Base-by-base conservation (phyloP, 2,329 filamentous ascomycete species). In the Botrytis aclada region DNA sequence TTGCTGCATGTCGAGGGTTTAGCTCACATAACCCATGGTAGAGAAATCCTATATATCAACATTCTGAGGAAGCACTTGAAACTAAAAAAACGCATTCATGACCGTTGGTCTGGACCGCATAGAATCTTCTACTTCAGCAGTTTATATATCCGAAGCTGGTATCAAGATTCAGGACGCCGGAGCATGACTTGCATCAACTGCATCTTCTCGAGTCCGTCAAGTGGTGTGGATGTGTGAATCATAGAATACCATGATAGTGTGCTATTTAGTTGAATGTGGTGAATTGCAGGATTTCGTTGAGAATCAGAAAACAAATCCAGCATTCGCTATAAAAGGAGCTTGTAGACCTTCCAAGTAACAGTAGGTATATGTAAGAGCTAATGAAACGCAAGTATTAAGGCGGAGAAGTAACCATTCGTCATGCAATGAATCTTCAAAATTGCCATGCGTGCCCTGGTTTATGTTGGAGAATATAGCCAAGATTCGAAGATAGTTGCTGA, bases 341-440 rank as follows among this genome's bases (percentile, higher is more conserved):
- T 25, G 0, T 29, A 4, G 14, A 16, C 1, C 37, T 37, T 60
- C 56, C 9, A 25, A 12, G 9, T 14, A 20, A 37, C 4, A 12
- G 20, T 37, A 6, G 12, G 7, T 39, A 37, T 37, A 12, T 61
- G 58, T 10, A 25, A n/a, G n/a, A n/a, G n/a, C n/a, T n/a, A n/a
- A n/a, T n/a, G n/a, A n/a, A n/a, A n/a, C n/a, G n/a, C n/a, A n/a
- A n/a, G n/a, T n/a, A n/a, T n/a, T n/a, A n/a, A n/a, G n/a, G n/a
- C n/a, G n/a, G 10, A 16, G 58, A 16, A 25, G 34, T 22, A 37
- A 61, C 20, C 32, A 25, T 37, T 39, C 22, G 4, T 25, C 34
- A 8, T 14, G 12, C 10, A 8, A 37, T 1, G 0, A 8, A 25
- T 34, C 12, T n/a, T 2, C 6, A 37, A 2, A 12, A 9, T n/a